These are phyloP conservation scores for Blumeriella jaapii DNA, from an alignment of 2,329 filamentous ascomycete genomes.

Conservation along the genomic window DNA sequence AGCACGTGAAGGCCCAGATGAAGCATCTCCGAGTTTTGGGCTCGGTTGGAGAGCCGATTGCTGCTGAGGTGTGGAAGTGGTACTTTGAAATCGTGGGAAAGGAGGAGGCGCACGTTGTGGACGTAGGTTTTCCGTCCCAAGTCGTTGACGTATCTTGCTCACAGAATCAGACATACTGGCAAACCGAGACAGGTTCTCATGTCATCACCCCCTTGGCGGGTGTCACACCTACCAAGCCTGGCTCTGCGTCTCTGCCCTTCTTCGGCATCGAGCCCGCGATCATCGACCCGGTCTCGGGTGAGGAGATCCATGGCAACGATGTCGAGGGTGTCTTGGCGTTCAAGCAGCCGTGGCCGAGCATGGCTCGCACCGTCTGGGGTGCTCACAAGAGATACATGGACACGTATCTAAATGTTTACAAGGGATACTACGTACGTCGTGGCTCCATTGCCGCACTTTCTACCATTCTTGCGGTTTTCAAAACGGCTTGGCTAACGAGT, in stretches of 20 bases:
- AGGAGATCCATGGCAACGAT: slow-evolving; percentile 76
- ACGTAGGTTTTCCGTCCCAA: slow-evolving; percentile 50
- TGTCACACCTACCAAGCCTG: slow-evolving; percentile 91
- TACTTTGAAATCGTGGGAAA: slow-evolving; percentile 93
- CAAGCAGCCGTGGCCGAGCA: slow-evolving; percentile 97
- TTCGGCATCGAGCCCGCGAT: slow-evolving; percentile 97
- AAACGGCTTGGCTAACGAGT: too few species aligned
- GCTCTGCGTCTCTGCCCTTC: slow-evolving; percentile 90
- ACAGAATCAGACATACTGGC: slow-evolving; percentile 80
- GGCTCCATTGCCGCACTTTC: too few species aligned
- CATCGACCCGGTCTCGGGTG: slow-evolving; percentile 88
- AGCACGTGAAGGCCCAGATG: slow-evolving; percentile 86
- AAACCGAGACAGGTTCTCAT: slow-evolving; percentile 96
- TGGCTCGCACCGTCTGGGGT: slow-evolving; percentile 96
- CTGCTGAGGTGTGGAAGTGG: slow-evolving; percentile 99
- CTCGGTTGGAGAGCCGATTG: slow-evolving; percentile 94
- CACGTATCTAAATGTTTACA: slow-evolving; percentile 95
- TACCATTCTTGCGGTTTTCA: too few species aligned
- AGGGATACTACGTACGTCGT: slow-evolving; percentile 81
- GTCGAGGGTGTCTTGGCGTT: slow-evolving; percentile 88
- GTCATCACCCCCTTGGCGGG: slow-evolving; percentile 90
- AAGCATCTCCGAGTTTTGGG: slow-evolving; percentile 80
- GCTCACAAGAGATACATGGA: slow-evolving; percentile 98
- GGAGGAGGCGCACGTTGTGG: slow-evolving; percentile 84
- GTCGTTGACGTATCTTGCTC: slow-evolving; percentile 15